A percentile compares a stretch with the other conserved stretches of the same genome.
These are phyloP conservation scores for Teratosphaeria gauchensis DNA, from an alignment of 2,329 filamentous ascomycete genomes.

Conservation along the genomic window DNA sequence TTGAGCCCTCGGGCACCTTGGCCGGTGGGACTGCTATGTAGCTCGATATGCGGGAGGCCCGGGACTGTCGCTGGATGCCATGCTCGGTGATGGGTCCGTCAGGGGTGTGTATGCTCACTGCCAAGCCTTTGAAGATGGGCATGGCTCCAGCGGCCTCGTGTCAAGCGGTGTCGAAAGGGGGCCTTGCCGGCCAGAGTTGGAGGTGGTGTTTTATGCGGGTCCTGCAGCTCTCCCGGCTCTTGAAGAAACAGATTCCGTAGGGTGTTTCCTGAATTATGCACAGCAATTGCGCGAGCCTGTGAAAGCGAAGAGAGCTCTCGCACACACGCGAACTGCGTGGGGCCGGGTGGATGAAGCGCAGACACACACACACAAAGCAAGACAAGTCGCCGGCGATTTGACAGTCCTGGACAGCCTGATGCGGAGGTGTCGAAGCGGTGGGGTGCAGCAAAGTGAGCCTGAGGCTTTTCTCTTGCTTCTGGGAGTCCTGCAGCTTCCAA, in stretches of 20 bases:
- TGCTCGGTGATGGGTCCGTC: constrained; percentile 77
- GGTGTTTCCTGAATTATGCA: neutral
- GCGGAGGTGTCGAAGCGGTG: neutral
- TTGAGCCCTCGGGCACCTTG: constrained; percentile 55
- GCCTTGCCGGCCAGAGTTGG: neutral
- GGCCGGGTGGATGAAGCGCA: neutral
- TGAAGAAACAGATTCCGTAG: neutral
- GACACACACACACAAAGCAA: neutral
- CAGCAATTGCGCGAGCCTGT: neutral
- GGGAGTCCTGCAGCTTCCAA: neutral
- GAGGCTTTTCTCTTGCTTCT: neutral
- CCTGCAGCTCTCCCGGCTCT: neutral
- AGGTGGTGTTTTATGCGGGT: neutral
- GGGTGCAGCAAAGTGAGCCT: neutral
- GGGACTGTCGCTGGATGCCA: constrained; percentile 88
- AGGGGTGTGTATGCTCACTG: constrained; percentile 87
- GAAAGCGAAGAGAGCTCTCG: neutral
- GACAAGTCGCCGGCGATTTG: neutral
- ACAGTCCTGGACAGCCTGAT: neutral
- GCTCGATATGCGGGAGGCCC: constrained; percentile 83
- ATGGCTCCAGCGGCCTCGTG: constrained; percentile 34
- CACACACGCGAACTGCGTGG: neutral
- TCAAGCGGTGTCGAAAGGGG: neutral
- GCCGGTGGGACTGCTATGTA: constrained; percentile 94
- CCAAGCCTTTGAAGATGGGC: constrained; percentile 99